Conservation (phyloP, 768 basidiomycete genomes). For the Cantharellus anzutake region DNA sequence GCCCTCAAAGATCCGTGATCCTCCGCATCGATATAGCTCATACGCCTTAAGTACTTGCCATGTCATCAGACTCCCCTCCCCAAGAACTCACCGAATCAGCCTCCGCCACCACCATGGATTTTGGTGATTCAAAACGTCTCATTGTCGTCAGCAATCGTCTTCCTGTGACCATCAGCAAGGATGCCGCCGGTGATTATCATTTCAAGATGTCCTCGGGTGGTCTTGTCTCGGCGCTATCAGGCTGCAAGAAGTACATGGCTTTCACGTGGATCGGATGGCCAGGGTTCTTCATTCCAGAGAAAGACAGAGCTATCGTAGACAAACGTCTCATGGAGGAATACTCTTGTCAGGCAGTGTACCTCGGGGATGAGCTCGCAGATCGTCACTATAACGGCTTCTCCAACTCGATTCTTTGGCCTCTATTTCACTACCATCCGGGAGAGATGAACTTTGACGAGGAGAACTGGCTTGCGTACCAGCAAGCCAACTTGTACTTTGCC, state of each 20-base stretch:
- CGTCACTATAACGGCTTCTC: conserved; percentile 97
- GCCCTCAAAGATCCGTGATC: too few relatives aligned
- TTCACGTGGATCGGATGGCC: conserved; percentile 99
- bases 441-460: conserved; percentile 99
- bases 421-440: conserved; percentile 98
- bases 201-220: conserved; percentile 99
- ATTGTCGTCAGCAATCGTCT: conserved; percentile 93
- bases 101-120: conserved; percentile 17
- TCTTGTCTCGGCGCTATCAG: conserved; percentile 88
- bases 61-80: too few relatives aligned
- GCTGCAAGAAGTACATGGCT: conserved; percentile 94
- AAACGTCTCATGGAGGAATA: conserved; percentile 86
- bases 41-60: too few relatives aligned
- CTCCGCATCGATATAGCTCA: too few relatives aligned
- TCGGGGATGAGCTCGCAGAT: conserved; percentile 97
- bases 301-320: conserved; percentile 84
- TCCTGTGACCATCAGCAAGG: conserved; percentile 89
- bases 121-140: conserved; percentile 43
- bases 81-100: too few relatives aligned
- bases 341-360: conserved; percentile 93
- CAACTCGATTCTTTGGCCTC: conserved; percentile 97
- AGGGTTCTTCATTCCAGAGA: conserved; percentile 80
- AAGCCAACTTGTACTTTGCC: conserved; percentile 90
- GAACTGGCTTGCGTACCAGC: conserved; percentile 94
- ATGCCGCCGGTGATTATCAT: conserved; percentile 81